Evolutionary conservation across 768 basidiomycete species (phyloP), one percentile per base, ranked within the genome.

Genomic region (Boletus pseudopeckii): DNA sequence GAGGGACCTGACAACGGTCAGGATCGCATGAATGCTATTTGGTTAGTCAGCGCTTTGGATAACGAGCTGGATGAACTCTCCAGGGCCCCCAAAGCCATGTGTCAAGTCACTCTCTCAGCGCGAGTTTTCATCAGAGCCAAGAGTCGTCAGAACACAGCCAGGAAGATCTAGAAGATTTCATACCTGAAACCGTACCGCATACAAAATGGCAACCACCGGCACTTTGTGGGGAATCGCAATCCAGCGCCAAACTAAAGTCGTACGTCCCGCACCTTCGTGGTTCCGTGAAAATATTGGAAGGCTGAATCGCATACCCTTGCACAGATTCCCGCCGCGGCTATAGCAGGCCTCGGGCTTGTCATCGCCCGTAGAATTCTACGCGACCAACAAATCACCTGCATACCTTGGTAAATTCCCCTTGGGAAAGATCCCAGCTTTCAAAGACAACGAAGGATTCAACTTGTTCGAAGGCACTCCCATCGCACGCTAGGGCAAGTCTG

Each of bases 381-480:
- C 63, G 39, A 69, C 60, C n/a, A 67, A 60, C 43, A 56, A 47
- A 45, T 41, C 67, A 3, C 58, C 67, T 6, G 69, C 69, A 56
- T 69, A 50, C 53, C 58, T 71, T 20, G 28, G 38, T 4, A 69
- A 71, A 47, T 71, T 69, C 37, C 67, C 67, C 2, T 0, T 71
- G 10, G 68, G 69, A 24, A 69, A 67, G 48, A 7, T 69, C 0
- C 68, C 68, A 7, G 58, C 61, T 0, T 69, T 70, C 30, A 67
- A 71, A 24, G 52, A 55, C 42, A 44, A 39, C 20, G 36, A 59
- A 4, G 69, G 65, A 2, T 37, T 71, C 17, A 60, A 48, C 43
- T 41, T 71, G 45, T 54, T 67, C 40, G 68, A 70, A 50, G 68
- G 68, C 5, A 63, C 61, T 1, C 7, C 65, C 11, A 70, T 70